Percentiles rank a stretch among this genome's conserved stretches.
Evolutionary conservation across 208 protist species (phyloP).

Genomic region (Leptomonas seymouri): DNA sequence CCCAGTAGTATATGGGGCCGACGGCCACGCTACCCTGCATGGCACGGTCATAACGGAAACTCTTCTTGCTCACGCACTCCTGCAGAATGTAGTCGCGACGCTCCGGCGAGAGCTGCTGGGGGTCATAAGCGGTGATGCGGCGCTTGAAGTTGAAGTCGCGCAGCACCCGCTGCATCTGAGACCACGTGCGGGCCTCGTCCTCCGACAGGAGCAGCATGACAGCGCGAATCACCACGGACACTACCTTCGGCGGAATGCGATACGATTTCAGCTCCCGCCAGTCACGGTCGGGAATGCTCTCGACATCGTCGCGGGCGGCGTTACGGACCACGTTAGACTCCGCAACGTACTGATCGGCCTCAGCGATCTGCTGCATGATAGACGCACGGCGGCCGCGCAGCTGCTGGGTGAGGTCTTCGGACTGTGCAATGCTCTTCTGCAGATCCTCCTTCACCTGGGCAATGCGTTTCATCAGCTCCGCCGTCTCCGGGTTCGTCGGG

Average conservation of each 20-base stretch:
- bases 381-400: conserved; percentile 58
- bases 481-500: conserved; percentile 50
- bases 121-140: conserved; percentile 73
- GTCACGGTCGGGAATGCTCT: conserved; percentile 74
- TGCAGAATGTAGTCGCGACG: conserved; percentile 84
- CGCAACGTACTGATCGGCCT: conserved; percentile 63
- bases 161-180: conserved; percentile 82
- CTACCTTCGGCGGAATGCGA: conserved; percentile 80
- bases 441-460: conserved; percentile 56
- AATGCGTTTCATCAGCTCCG: conserved; percentile 65
- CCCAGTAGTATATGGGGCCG: conserved; percentile 91
- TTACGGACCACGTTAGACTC: conserved; percentile 62
- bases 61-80: conserved; percentile 85
- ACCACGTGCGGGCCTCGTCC: conserved; percentile 77
- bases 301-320: conserved; percentile 73
- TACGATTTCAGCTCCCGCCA: conserved; percentile 93
- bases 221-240: conserved; percentile 73
- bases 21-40: conserved; percentile 78
- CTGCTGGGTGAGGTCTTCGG: conserved; percentile 60
- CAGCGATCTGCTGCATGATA: conserved; percentile 61
- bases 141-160: conserved; percentile 76
- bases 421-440: conserved; percentile 62
- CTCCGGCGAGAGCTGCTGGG: conserved; percentile 75
- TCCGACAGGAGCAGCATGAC: conserved; percentile 89
- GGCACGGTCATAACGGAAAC: conserved; percentile 81